Evolutionary conservation across 768 basidiomycete genomes (phyloP).

Genomic region (Termitomyces sp.): DNA sequence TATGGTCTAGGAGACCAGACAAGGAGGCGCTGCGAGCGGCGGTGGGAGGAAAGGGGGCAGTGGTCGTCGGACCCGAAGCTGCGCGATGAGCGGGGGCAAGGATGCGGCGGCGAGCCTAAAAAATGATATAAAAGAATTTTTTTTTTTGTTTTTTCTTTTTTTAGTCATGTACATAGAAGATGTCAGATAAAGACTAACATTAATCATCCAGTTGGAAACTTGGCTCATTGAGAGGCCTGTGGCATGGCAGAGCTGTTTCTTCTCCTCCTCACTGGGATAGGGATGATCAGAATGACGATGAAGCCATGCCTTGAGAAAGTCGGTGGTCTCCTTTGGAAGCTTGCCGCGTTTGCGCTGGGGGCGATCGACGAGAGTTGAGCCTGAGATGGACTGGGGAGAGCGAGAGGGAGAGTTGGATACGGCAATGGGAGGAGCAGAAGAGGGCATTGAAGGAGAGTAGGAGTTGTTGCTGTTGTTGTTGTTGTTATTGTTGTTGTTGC

Average conservation of each 20-base stretch:
- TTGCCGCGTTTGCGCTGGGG: slow-evolving; percentile 82
- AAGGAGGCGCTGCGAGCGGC: slow-evolving; percentile 38
- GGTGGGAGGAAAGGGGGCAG: slow-evolving; percentile 61
- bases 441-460: slow-evolving; percentile 40
- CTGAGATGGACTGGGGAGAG: slow-evolving; percentile 44
- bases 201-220: slow-evolving; percentile 94
- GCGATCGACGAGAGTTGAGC: slow-evolving; percentile 64
- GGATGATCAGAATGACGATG: slow-evolving; percentile 86
- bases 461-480: slow-evolving; percentile 6
- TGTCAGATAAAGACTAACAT: slow-evolving; percentile 35
- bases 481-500: too few species aligned
- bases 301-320: slow-evolving; percentile 85
- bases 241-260: slow-evolving; percentile 81
- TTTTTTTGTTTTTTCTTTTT: too few species aligned
- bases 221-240: slow-evolving; percentile 87
- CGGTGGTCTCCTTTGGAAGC: slow-evolving; percentile 86
- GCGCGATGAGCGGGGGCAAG: slow-evolving; percentile 78
- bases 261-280: slow-evolving; percentile 87
- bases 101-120: slow-evolving; percentile 74
- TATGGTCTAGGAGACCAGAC: slow-evolving; percentile 33
- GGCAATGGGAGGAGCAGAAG: slow-evolving; percentile 35
- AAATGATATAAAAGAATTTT: too few species aligned
- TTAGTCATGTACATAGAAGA: neutral
- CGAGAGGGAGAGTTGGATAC: slow-evolving; percentile 45
- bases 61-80: slow-evolving; percentile 72